A percentile compares a stretch with the other conserved stretches of the same genome.
Conservation (phyloP, 2,329 filamentous ascomycete species). For the Didymosphaeria variabile region DNA sequence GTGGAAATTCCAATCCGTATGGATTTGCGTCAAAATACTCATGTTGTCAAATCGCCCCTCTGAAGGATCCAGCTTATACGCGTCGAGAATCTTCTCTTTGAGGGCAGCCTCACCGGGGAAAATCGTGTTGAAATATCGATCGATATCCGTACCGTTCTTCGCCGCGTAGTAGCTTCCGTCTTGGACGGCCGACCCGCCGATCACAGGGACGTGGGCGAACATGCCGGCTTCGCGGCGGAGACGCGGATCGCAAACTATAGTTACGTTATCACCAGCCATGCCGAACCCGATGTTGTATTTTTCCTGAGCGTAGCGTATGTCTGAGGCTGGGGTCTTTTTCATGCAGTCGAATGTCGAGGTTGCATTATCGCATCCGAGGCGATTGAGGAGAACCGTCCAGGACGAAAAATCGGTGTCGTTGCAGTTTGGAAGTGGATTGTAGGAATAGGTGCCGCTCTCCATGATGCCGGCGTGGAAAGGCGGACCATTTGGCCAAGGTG, state of each 20-base stretch:
- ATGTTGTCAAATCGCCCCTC: slow-evolving; percentile 17
- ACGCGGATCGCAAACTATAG: slow-evolving; percentile 21
- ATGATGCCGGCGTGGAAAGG: slow-evolving; percentile 37
- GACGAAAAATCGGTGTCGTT: slow-evolving; percentile 15
- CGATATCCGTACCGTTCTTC: slow-evolving; percentile 19
- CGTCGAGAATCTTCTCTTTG: slow-evolving; percentile 15
- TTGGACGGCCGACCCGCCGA: slow-evolving; percentile 20
- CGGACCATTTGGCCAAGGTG: slow-evolving; percentile 24
- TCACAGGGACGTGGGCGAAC: slow-evolving; percentile 24
- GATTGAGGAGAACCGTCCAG: slow-evolving; percentile 17
- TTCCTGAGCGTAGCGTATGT: slow-evolving; percentile 16
- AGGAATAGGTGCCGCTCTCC: slow-evolving; percentile 27
- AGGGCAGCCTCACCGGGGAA: slow-evolving; percentile 12
- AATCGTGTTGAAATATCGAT: slow-evolving; percentile 7
- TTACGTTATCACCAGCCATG: slow-evolving; percentile 25
- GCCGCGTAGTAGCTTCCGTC: slow-evolving; percentile 25
- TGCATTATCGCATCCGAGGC: slow-evolving; percentile 9
- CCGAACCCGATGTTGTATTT: slow-evolving; percentile 18
- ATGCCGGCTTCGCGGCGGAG: slow-evolving; percentile 16
- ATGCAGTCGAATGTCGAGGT: slow-evolving; percentile 20
- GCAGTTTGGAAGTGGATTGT: slow-evolving; percentile 17
- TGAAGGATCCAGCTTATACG: slow-evolving; percentile 1
- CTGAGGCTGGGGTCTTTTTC: slow-evolving; percentile 1
- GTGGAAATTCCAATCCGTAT: slow-evolving; percentile 18
- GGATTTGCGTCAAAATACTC: slow-evolving; percentile 20